These are phyloP conservation scores for Neonectria neomacrospora DNA, from an alignment of 2,329 filamentous ascomycete genomes.

Conservation along the genomic window DNA sequence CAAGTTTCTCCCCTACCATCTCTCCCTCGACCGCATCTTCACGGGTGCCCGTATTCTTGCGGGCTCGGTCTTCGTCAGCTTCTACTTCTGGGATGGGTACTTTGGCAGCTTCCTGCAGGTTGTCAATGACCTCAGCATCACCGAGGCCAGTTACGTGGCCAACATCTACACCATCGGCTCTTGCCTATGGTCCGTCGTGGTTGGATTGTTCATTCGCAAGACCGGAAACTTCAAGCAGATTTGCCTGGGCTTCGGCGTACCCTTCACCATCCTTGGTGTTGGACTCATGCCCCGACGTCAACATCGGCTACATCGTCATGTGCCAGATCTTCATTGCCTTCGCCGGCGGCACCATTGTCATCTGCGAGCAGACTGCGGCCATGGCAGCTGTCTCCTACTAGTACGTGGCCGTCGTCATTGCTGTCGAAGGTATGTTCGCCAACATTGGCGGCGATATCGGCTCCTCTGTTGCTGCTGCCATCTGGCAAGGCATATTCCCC, in stretches of 20 bases:
- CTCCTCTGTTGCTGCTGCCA: conserved; percentile 21
- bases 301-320: conserved; percentile 65
- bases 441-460: conserved; percentile 28
- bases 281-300: conserved; percentile 65
- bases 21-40: conserved; percentile 62
- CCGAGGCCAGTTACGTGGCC: conserved; percentile 60
- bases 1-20: conserved; percentile 66
- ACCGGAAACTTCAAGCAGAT: conserved; percentile 66
- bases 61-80: conserved; percentile 55
- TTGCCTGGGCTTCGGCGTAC: conserved; percentile 62
- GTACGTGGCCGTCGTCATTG: conserved; percentile 24
- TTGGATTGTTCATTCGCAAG: conserved; percentile 61
- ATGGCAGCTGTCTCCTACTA: conserved; percentile 27
- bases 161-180: conserved; percentile 63
- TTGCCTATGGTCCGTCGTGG: conserved; percentile 58
- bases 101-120: conserved; percentile 64
- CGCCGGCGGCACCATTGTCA: conserved; percentile 26
- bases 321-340: conserved; percentile 35
- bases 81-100: conserved; percentile 61
- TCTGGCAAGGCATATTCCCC: conserved; percentile 49
- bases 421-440: conserved; percentile 28
- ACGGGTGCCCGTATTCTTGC: conserved; percentile 58
- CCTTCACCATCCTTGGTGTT: conserved; percentile 64
- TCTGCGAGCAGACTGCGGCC: conserved; percentile 28
- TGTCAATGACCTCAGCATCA: conserved; percentile 60